Evolutionary conservation across 257 asterid genomes (phyloP).

Genomic region (Solanum ahanhuiri): DNA sequence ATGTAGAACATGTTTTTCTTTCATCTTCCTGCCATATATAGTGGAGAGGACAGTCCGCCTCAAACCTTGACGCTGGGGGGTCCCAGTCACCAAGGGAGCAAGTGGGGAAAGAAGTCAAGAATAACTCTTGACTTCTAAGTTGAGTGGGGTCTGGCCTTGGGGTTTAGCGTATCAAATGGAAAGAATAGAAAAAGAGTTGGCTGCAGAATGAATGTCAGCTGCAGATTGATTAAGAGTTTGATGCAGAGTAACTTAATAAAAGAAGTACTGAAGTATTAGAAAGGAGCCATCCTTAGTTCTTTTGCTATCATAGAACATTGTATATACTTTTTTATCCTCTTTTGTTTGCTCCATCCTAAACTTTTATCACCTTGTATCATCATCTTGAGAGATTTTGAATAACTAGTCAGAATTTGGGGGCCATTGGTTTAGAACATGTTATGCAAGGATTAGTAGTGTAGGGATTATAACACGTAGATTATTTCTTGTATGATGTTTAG

Average conservation of each 20-base stretch:
- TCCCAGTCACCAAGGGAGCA: background rate
- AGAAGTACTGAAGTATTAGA: background rate
- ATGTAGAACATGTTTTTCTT: background rate
- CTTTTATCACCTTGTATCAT: background rate
- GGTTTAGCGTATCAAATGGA: background rate
- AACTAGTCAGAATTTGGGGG: background rate
- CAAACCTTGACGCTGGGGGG: background rate
- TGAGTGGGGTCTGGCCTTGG: background rate
- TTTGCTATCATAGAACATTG: background rate
- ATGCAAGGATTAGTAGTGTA: background rate
- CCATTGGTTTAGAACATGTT: background rate
- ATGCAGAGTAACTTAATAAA: background rate
- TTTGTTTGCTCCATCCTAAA: background rate
- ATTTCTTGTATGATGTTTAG: background rate
- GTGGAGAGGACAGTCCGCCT: background rate
- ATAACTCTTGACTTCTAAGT: background rate
- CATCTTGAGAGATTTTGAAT: background rate
- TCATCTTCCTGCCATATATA: background rate
- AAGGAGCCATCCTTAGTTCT: background rate
- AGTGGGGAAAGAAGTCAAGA: background rate
- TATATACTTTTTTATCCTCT: background rate
- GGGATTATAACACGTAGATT: background rate
- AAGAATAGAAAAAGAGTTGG: background rate
- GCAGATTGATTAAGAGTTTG: background rate
- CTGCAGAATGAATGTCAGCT: background rate